Base-by-base conservation (phyloP, 1,139 yeast genomes). In the Yamadazyma atmosphaerica region DNA sequence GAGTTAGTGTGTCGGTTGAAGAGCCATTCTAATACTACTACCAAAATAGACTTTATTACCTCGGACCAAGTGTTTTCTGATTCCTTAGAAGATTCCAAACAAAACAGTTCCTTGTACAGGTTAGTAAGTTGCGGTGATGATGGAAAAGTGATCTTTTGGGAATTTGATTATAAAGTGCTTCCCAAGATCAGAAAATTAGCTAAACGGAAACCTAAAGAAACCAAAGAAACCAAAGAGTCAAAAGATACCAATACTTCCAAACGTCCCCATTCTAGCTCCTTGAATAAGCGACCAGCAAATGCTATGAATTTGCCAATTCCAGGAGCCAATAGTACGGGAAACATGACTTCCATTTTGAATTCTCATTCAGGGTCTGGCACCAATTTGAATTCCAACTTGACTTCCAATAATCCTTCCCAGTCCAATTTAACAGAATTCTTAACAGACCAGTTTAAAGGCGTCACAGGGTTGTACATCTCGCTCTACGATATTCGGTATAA, bases 101-200 rank as follows among this genome's bases (percentile, higher is more conserved):
- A 52, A 34, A 49, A 49, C 41, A 43, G 39, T 17, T 60, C 56
- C 40, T 56, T 60, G 13, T 86, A 86, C 56, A 69, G 83, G 40
- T 58, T 86, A 26, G 77, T 84, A 2, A 72, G 85, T 30, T 81
- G 81, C 42, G 89, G 90, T 2, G 82, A 76, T 50, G 95, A 86
- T 54, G 88, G 89, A 1, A 72, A 73, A 40, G 61, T 85, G 7
- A 60, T 82, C 25, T 63, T 83, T 22, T 86, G 90, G 87, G 94
- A 86, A 50, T 83, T 86, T 55, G 79, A 81, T 37, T 83, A 85
- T 31, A 70, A 76, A 50, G 75, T 81, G 10, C 58, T 84, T 32
- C 79, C 83, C 1, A 72, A 72, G 41, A 60, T 72, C 10, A 76
- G 74, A 43, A 49, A 41, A 25, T n/a, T 21, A 2, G 24, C 31